Percentiles rank a stretch among this genome's conserved stretches.
phyloP scores from a whole-genome alignment of 2,329 filamentous ascomycete genomes.

The Neonectria ditissima region DNA sequence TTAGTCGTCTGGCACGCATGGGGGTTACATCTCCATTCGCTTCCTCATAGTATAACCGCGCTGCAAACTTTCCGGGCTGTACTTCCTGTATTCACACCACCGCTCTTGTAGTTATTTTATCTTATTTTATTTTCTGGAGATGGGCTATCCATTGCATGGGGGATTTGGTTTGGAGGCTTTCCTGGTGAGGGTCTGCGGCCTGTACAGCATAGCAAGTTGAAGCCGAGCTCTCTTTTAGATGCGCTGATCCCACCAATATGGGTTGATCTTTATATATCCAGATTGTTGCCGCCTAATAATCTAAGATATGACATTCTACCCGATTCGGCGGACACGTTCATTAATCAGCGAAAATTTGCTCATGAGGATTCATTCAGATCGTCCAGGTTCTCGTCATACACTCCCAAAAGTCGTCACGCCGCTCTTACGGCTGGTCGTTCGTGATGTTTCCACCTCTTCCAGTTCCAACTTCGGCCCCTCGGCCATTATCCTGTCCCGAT shows the following conservation, averaged over 20 bases:
- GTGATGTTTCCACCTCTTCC: constrained; percentile 52
- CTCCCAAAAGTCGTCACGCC: constrained; percentile 45
- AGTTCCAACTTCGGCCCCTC: constrained; percentile 49
- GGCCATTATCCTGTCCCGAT: constrained; percentile 74
- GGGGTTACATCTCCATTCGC: constrained; percentile 23
- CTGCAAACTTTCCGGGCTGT: constrained; percentile 6
- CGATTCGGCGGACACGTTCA: too few species aligned
- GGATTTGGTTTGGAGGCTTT: background rate
- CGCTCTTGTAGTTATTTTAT: constrained; percentile 10
- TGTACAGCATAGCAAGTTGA: background rate
- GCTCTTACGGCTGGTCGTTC: constrained; percentile 39
- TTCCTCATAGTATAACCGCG: constrained; percentile 18
- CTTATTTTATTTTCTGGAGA: constrained; percentile 14
- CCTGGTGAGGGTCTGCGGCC: background rate
- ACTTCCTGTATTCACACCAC: constrained; percentile 17
- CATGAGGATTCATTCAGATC: constrained; percentile 16
- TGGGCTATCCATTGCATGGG: constrained; percentile 9
- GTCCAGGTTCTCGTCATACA: constrained; percentile 28
- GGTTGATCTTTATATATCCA: constrained; percentile 21
- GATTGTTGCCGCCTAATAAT: constrained; percentile 22
- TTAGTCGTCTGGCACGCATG: constrained; percentile 25
- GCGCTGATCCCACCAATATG: background rate
- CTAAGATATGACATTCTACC: constrained; percentile 4
- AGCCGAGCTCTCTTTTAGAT: constrained; percentile 8
- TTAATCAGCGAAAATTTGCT: background rate